Evolutionary conservation across 2,329 filamentous ascomycete genomes (phyloP).

Genomic region (Coniochaeta prunicola): DNA sequence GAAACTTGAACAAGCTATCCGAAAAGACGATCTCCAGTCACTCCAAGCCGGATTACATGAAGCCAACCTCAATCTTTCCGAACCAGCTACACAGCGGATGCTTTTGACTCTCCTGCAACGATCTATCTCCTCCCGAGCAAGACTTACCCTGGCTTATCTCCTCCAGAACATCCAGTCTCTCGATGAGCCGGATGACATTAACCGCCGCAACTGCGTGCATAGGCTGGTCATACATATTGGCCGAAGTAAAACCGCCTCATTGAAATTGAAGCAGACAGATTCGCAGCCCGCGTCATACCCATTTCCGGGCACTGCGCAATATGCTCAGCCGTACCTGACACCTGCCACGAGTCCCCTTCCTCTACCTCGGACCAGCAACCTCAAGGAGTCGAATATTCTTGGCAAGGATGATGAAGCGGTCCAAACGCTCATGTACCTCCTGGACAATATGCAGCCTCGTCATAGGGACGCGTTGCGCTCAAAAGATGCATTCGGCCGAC

Average conservation of each 20-base stretch:
- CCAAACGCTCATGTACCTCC: slow-evolving; percentile 51
- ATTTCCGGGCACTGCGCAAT: slow-evolving; percentile 40
- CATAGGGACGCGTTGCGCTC: slow-evolving; percentile 63
- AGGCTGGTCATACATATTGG: slow-evolving; percentile 89
- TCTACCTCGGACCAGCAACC: slow-evolving; percentile 53
- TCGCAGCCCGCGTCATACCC: slow-evolving; percentile 43
- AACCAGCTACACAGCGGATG: slow-evolving; percentile 55
- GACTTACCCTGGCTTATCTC: slow-evolving; percentile 63
- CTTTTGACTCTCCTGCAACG: slow-evolving; percentile 75
- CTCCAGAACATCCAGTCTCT: slow-evolving; percentile 62
- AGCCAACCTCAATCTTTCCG: slow-evolving; percentile 44
- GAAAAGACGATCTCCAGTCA: slow-evolving; percentile 54
- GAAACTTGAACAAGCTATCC: slow-evolving; percentile 63
- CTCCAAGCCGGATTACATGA: slow-evolving; percentile 52
- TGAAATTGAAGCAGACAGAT: slow-evolving; percentile 29
- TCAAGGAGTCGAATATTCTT: slow-evolving; percentile 61
- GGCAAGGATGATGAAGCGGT: slow-evolving; percentile 69
- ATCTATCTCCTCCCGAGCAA: slow-evolving; percentile 63
- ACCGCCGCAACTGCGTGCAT: slow-evolving; percentile 88
- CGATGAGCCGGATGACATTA: slow-evolving; percentile 86
- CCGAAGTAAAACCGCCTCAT: slow-evolving; percentile 50
- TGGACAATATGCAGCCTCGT: slow-evolving; percentile 60
- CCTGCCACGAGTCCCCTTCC: slow-evolving; percentile 64
- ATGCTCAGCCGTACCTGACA: slow-evolving; percentile 68
- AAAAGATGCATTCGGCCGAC: slow-evolving; percentile 71